Evolutionary conservation across 768 basidiomycete species (phyloP), one percentile per base, ranked within the genome.

Genomic region (Termitomyces sp.): DNA sequence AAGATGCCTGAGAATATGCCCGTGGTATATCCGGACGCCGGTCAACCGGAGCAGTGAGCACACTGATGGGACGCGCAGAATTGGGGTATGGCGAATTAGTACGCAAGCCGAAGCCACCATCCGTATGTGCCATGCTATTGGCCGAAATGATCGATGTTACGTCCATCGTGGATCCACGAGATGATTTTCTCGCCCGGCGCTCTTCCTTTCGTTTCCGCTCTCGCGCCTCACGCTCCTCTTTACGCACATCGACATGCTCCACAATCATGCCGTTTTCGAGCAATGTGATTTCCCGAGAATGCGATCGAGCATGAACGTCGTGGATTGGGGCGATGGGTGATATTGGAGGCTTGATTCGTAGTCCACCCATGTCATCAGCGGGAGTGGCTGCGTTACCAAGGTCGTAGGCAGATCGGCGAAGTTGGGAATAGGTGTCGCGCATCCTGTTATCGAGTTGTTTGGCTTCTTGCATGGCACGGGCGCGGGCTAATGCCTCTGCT

Each of bases 231-330:
- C 77, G 83, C 71, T 92, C 92, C 72, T 92, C 91, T 64, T 80
- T 87, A 36, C 87, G 84, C 20, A 95, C 84, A 71, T 95, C 85
- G 40, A 95, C 89, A 62, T 91, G 90, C 67, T 96, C 94, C 8
- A 94, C 88, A 56, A 94, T 91, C 81, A 95, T 87, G 3, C 92
- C 92, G 65, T 92, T 94, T 73, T 94, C 90, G 22, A 96, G 82
- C 11, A 95, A 77, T 0, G 92, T 91, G 15, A 92, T 81, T 58
- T 94, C 90, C 38, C 90, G 83, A 44, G 86, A 86, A 57, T 85
- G 82, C 22, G 77, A 79, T 35, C 82, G 83, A 38, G 71, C 73
- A 63, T 84, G 82, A 24, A 69, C 64, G 32, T 74, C 74, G 50
- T 77, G 73, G 15, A 74, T 69, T n/a, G 73, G 76, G 5, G 74